Conservation (phyloP, 768 basidiomycete genomes). For the Tulasnella sp. region DNA sequence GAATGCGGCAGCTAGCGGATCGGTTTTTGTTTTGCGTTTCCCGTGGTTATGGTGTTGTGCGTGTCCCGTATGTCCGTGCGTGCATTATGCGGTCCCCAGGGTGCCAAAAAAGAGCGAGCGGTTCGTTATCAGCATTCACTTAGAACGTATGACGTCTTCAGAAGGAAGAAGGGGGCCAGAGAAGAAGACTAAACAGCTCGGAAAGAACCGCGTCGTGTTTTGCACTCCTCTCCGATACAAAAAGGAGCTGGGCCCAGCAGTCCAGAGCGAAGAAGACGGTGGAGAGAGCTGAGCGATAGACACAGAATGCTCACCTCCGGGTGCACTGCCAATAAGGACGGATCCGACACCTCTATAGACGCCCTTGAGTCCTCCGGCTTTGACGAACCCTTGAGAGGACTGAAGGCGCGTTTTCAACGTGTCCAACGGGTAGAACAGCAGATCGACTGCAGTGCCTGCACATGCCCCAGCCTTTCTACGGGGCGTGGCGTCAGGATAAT, state of each 20-base stretch:
- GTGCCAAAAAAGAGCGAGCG: background rate
- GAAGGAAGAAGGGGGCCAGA: background rate
- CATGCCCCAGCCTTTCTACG: slow-evolving; percentile 68
- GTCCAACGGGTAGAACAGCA: slow-evolving; percentile 95
- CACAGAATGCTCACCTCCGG: slow-evolving; percentile 64
- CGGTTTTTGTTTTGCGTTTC: no score
- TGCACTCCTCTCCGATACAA: background rate
- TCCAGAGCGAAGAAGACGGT: background rate
- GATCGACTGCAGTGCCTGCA: slow-evolving; percentile 91
- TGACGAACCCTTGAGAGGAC: slow-evolving; percentile 76
- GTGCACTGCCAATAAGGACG: slow-evolving; percentile 90
- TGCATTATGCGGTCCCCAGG: background rate
- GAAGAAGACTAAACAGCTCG: background rate
- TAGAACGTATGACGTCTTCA: background rate
- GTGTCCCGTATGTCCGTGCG: background rate
- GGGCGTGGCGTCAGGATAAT: slow-evolving; percentile 1
- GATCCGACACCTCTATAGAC: slow-evolving; percentile 93
- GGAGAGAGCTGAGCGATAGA: background rate
- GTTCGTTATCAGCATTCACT: background rate
- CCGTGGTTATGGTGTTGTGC: background rate
- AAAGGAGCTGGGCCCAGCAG: background rate
- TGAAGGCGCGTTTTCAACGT: slow-evolving; percentile 95
- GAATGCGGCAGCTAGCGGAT: slow-evolving; percentile 75
- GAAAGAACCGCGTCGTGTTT: background rate
- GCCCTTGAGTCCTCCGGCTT: slow-evolving; percentile 82